Evolutionary conservation across 2,329 filamentous ascomycete genomes (phyloP), one percentile per base, ranked within the genome.

Genomic region (Aureobasidium sp.): DNA sequence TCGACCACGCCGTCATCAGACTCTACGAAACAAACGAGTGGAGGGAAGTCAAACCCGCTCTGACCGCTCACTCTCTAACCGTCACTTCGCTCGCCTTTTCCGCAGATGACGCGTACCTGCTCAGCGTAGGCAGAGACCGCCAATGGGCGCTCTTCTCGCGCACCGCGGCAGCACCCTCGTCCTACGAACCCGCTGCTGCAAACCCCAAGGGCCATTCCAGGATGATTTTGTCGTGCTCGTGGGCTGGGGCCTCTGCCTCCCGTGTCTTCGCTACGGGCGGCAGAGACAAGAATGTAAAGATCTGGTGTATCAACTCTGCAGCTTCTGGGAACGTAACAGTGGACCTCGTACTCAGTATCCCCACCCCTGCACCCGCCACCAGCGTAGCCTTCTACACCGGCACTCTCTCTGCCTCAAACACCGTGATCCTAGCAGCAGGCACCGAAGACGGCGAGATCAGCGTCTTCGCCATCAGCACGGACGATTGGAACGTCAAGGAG

Each of bases 1-100:
- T 93, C 60, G 94, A 96, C 72, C 94, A 99, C 71, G 94, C 94
- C 45, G 92, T 97, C 40, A 90, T 99, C 67, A 85, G 94, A 21
- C 74, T 99, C 8, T 97, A 95, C 70, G 90, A 95, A 70, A 94
- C 92, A 13, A 81, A 80, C 35, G 83, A 83, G 46, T 99, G 94
- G 94, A 87, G 90, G 19, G 91, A 99, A 74, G 78, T 96, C 43
- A 85, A 84, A 62, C 92, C 93, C 2, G 83, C 93, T 0, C 79
- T 99, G 31, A 81, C 84, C n/a, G 88, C 89, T 1, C 94, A 99
- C 74, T 85, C 88, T 0, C 79, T 97, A 58, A 99, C 94, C 0
- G 87, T 92, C 25, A 93, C 91, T 0, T 81, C 88, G 17, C 77
- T 99, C 37, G 80, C 85, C 9, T 99, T 97, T 75, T 92, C 89